Evolutionary conservation across 1,284 basidiomycete species (phyloP).

Genomic region (Trametes pubescens): DNA sequence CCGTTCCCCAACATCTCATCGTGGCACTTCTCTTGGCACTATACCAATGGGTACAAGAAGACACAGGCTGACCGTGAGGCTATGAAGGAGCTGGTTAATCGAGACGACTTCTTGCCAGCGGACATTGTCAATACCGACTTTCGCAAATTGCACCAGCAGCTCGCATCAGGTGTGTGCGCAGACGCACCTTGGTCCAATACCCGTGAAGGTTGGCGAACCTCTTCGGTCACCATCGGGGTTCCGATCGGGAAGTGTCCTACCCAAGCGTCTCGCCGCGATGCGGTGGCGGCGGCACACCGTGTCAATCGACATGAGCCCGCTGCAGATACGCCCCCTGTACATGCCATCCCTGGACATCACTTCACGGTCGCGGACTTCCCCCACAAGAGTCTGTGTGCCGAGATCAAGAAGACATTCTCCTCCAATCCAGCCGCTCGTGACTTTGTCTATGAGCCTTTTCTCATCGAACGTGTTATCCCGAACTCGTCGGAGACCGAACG

Average conservation of each 20-base stretch:
- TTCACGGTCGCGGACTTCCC: slow-evolving; percentile 14
- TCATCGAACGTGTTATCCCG: slow-evolving; percentile 9
- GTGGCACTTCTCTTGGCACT: slow-evolving; percentile 25
- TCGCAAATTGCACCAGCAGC: slow-evolving; percentile 8
- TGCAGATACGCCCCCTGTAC: slow-evolving; percentile 5
- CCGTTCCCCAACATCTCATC: slow-evolving; percentile 35
- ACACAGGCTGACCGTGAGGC: slow-evolving; percentile 25
- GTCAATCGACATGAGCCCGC: slow-evolving; percentile 2
- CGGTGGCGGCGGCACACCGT: slow-evolving; percentile 6
- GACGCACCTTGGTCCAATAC: slow-evolving; percentile 13
- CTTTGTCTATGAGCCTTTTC: slow-evolving; percentile 25
- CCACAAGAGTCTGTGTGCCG: slow-evolving; percentile 15
- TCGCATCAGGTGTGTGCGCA: neutral
- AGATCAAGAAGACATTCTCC: slow-evolving; percentile 18
- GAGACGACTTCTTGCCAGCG: slow-evolving; percentile 10
- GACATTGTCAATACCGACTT: slow-evolving; percentile 19
- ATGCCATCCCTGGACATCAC: slow-evolving; percentile 10
- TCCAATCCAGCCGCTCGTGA: slow-evolving; percentile 15
- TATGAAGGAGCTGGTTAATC: slow-evolving; percentile 16
- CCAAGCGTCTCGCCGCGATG: slow-evolving; percentile 17
- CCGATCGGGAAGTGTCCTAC: slow-evolving; percentile 31
- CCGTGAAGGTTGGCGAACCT: slow-evolving; percentile 20
- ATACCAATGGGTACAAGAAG: slow-evolving; percentile 27
- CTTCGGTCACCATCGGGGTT: slow-evolving; percentile 31
- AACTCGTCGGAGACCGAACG: slow-evolving; percentile 14